Percentiles rank a stretch among this genome's conserved stretches.
Conservation (phyloP, 805 yeast species). For the Saturnispora hagleri region DNA sequence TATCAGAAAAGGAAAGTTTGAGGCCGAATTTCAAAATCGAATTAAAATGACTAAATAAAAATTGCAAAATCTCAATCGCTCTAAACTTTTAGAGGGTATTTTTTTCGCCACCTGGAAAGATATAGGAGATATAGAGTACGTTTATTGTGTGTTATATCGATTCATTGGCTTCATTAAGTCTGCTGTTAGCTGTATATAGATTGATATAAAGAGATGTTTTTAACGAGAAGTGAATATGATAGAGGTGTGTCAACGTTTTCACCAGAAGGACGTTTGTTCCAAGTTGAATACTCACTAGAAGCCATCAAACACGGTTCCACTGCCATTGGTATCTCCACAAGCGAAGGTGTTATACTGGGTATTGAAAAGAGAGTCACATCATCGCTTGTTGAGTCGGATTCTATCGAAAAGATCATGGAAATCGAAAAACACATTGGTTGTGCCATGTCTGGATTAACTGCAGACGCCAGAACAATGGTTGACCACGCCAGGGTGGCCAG, state of each 20-base stretch:
- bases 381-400: conserved; percentile 77
- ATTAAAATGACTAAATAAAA: neutral
- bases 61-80: neutral
- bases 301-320: conserved; percentile 97
- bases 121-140: neutral
- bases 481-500: conserved; percentile 93
- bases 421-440: conserved; percentile 92
- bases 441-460: conserved; percentile 98
- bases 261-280: conserved; percentile 97
- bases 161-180: too few species aligned
- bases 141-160: neutral
- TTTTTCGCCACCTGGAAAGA: neutral
- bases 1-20: neutral
- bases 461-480: conserved; percentile 97
- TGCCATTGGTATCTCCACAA: conserved; percentile 92
- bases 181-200: too few species aligned
- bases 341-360: conserved; percentile 92
- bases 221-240: conserved; percentile 98
- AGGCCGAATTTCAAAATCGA: neutral
- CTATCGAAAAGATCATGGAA: conserved; percentile 93
- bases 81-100: too few species aligned
- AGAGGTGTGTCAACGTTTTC: conserved; percentile 98
- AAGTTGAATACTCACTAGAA: conserved; percentile 94
- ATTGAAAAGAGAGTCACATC: conserved; percentile 97
- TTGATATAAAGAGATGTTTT: conserved; percentile 39